These are phyloP conservation scores for Diaporthe sp. DNA, from an alignment of 2,329 filamentous ascomycete species.

Conservation along the genomic window DNA sequence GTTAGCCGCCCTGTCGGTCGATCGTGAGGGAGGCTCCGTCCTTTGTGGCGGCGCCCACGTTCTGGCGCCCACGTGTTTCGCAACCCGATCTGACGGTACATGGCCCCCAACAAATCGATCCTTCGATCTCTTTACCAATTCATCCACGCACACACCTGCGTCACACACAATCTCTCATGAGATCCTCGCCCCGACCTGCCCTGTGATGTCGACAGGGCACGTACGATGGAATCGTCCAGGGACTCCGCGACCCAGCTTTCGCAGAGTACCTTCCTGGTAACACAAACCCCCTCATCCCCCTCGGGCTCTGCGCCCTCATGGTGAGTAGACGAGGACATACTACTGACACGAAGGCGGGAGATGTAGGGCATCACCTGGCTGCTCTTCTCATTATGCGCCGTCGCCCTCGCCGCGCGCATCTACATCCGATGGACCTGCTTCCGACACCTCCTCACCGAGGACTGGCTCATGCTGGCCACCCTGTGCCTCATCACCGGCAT, in stretches of 20 bases:
- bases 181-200: not conserved
- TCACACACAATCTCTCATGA: not conserved
- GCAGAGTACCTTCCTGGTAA: conserved; percentile 39
- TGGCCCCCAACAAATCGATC: conserved; percentile 19
- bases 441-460: conserved; percentile 37
- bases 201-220: not conserved
- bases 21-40: not conserved
- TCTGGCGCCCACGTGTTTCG: not conserved
- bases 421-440: conserved; percentile 41
- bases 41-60: not conserved
- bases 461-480: conserved; percentile 40
- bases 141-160: not conserved
- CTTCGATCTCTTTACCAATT: not conserved
- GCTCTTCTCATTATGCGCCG: conserved; percentile 35
- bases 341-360: not conserved
- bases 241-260: conserved; percentile 34
- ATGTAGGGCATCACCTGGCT: conserved; percentile 40
- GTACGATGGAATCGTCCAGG: conserved; percentile 15
- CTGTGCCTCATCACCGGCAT: conserved; percentile 36
- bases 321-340: too few relatives aligned
- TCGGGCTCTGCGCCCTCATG: not conserved
- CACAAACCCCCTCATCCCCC: not conserved
- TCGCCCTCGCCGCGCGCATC: conserved; percentile 35
- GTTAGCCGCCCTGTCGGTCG: not conserved
- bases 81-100: conserved; percentile 2